Evolutionary conservation across 1,284 basidiomycete genomes (phyloP), one percentile per base, ranked within the genome.

Genomic region (Heterobasidion parviporum): DNA sequence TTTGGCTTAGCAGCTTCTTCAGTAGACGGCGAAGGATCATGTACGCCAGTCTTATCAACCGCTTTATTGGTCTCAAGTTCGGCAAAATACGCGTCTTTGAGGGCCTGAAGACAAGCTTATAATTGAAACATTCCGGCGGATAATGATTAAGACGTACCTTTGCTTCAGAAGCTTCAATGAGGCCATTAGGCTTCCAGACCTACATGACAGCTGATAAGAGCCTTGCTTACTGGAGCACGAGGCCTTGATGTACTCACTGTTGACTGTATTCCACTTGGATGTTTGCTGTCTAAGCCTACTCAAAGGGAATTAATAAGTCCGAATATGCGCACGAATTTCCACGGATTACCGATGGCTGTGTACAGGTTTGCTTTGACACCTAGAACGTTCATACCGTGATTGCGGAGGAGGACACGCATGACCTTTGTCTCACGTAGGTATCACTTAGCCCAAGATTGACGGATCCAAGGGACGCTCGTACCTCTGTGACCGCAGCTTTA

Each of bases 331-430:
- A 35, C 5, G 20, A n/a, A 12, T 10, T n/a, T n/a, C 7, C 5
- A 15, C 6, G 32, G 26, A n/a, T 51, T 15, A 82, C 83, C 82
- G 56, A 86, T 78, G 0, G 62, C 50, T 3, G 86, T 87, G 63
- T 87, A 88, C 49, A 89, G 63, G 63, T 87, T 73, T 6, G 83
- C 79, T 63, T 89, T 89, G 10, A 87, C 87, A 15, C 85, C 85
- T 63, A 75, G 80, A 9, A 86, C 73, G 62, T 74, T 80, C 54
- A 81, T 62, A 0, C 86, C 85, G 65, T 87, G 86, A 51, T 81
- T 74, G 54, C 81, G 71, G 47, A 88, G 63, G 14, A 89, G 70
- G 6, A 85, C 71, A 62, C 75, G 80, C 83, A 88, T 85, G 34
- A 87, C 79, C 85, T 88, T 50, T 18, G 16, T 26, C 26, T 4